phyloP scores from a whole-genome alignment of 106 monocot genomes.

The Allium fistulosum region DNA sequence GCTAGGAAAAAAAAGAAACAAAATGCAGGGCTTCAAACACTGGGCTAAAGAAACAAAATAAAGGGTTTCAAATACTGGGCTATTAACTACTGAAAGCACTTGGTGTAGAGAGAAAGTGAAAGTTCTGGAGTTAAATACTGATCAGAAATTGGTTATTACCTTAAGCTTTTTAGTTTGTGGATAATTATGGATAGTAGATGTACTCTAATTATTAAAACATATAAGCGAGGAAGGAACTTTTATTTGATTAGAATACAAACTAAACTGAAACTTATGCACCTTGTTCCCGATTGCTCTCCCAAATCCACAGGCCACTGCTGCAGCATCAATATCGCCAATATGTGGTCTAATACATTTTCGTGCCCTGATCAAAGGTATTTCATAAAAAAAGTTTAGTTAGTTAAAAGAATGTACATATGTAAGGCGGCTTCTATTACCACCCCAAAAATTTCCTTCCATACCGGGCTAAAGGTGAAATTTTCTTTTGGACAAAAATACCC shows the following conservation, averaged over 20 bases:
- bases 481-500: background rate
- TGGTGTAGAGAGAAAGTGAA: background rate
- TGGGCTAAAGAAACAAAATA: no score
- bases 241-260: no score
- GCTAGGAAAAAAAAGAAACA: no score
- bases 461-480: no score
- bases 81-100: no score
- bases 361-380: constrained; percentile 30
- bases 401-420: no score
- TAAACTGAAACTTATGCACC: constrained; percentile 16
- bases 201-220: background rate
- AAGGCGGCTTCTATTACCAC: no score
- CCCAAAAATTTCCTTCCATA: no score
- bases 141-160: background rate
- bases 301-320: constrained; percentile 90
- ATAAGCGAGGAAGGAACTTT: background rate
- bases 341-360: constrained; percentile 53
- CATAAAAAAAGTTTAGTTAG: no score
- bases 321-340: constrained; percentile 95
- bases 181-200: background rate
- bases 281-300: constrained; percentile 93
- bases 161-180: no score
- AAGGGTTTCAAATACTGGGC: no score
- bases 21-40: no score
- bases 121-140: background rate